Evolutionary conservation across 2,329 filamentous ascomycete species (phyloP), one percentile per base, ranked within the genome.

Genomic region (Myriosclerotinia curreyana): DNA sequence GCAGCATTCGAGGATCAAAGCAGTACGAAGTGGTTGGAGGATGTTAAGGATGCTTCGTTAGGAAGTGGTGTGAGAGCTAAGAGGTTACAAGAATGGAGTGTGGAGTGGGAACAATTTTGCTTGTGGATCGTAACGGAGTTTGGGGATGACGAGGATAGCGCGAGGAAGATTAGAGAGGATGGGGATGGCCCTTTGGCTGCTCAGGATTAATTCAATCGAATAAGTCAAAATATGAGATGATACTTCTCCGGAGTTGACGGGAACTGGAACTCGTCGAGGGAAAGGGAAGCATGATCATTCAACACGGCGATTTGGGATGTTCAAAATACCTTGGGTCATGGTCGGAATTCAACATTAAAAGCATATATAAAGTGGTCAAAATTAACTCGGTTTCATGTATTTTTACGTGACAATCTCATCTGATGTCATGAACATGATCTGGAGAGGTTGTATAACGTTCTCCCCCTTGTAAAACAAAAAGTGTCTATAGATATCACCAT

Each of bases 41-140:
- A 86, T 63, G 82, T 97, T 68, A 87, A 85, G 65, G 86, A 89
- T 67, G 93, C 91, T 0, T 87, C 87, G 51, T 79, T 89, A 66
- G 93, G 92, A 1, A 79, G 80, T 55, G 86, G 91, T 0, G 70
- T 89, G 61, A 89, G 95, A 74, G 90, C 90, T 0, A 74, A 86
- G 74, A 82, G 88, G 67, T 77, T 98, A 75, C 86, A 86, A 74
- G 83, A 93, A 75, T 97, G 93, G 91, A 83, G 85, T 58, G 78
- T 85, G 44, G 85, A 90, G 69, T 98, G 93, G 86, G 94, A 98
- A 79, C 83, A 85, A 72, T 98, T 95, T 74, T 98, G 93, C 73
- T 82, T 92, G 62, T 97, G 92, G 92, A 82, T 98, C 52, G 89
- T 96, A 12, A 81, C 86, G 46, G 90, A 96, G 77, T 96, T 84